These are phyloP conservation scores for Hypoxylon sp. DNA, from an alignment of 2,329 filamentous ascomycete species.

Conservation along the genomic window DNA sequence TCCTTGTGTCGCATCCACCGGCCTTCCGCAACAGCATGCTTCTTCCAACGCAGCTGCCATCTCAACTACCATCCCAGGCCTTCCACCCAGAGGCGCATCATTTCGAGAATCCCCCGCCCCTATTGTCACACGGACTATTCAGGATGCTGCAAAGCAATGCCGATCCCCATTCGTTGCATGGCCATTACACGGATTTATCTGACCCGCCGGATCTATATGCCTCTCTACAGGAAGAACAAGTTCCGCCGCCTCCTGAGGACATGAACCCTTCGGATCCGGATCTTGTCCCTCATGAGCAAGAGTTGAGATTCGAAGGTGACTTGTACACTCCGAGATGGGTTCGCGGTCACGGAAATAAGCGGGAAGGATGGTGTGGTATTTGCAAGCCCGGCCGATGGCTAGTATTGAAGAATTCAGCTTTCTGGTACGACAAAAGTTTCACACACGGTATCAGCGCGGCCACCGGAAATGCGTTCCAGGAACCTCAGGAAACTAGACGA, in stretches of 20 bases:
- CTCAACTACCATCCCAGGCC: constrained; percentile 66
- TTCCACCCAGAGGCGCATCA: constrained; percentile 66
- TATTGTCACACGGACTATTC: constrained; percentile 81
- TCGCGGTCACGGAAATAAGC: constrained; percentile 87
- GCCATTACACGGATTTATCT: constrained; percentile 80
- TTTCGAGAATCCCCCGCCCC: constrained; percentile 72
- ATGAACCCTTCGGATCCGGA: constrained; percentile 85
- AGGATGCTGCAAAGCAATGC: constrained; percentile 82
- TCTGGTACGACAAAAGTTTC: constrained; percentile 95
- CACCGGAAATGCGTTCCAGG: constrained; percentile 83
- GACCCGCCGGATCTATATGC: constrained; percentile 84
- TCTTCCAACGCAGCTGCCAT: constrained; percentile 62
- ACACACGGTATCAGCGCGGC: constrained; percentile 88
- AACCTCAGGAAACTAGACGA: constrained; percentile 80
- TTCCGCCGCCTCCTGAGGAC: constrained; percentile 82
- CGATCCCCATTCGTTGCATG: constrained; percentile 75
- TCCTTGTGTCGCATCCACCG: constrained; percentile 67
- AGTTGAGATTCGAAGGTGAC: constrained; percentile 83
- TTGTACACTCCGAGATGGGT: constrained; percentile 89
- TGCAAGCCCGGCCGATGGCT: constrained; percentile 90
- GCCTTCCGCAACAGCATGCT: constrained; percentile 73
- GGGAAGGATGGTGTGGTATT: constrained; percentile 90
- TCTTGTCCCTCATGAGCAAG: constrained; percentile 82
- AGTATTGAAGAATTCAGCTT: constrained; percentile 90
- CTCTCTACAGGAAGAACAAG: constrained; percentile 80